phyloP scores from a whole-genome alignment of 2,329 filamentous ascomycete species.

The Fusarium begoniae region DNA sequence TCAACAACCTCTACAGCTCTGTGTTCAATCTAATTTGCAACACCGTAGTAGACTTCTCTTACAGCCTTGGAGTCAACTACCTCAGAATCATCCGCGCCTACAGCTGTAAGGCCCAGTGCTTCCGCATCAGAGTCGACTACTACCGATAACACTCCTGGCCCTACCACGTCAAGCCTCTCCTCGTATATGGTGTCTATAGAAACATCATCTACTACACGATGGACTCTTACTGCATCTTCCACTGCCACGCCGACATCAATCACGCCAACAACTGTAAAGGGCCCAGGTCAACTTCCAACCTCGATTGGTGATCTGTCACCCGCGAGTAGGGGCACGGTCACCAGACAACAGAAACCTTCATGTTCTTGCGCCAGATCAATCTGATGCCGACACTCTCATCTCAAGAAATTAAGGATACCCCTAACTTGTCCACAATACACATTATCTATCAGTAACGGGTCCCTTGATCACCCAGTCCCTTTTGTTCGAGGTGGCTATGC shows the following conservation, averaged over 20 bases:
- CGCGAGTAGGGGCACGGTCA: no score
- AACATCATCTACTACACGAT: background rate
- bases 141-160: no score
- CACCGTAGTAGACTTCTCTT: background rate
- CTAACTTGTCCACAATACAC: background rate
- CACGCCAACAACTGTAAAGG: background rate
- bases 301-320: background rate
- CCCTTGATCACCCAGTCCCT: background rate
- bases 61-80: background rate
- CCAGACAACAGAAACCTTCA: background rate
- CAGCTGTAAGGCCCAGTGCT: background rate
- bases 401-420: background rate
- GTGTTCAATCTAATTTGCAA: background rate
- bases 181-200: rapidly evolving
- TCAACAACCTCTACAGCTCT: background rate
- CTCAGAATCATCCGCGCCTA: background rate
- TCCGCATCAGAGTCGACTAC: background rate
- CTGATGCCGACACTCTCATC: background rate
- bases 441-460: background rate
- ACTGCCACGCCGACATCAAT: background rate
- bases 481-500: background rate
- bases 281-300: background rate
- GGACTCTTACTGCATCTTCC: background rate
- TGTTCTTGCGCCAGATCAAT: background rate
- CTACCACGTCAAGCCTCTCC: background rate